Evolutionary conservation across 2,329 filamentous ascomycete species (phyloP), one percentile per base, ranked within the genome.

Genomic region (Thermothelomyces thermophilus): DNA sequence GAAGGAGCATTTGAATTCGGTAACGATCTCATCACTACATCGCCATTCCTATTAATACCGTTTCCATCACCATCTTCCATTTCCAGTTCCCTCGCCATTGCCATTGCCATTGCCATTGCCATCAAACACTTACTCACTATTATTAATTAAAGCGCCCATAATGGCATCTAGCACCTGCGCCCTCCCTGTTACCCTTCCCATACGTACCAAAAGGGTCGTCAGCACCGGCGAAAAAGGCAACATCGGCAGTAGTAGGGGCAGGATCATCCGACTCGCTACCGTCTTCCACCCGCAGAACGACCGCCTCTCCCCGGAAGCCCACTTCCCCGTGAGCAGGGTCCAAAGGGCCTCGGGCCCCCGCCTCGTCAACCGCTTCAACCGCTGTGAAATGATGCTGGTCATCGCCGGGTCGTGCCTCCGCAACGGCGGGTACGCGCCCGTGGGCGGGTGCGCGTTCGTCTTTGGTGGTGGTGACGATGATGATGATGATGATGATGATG

Each of bases 321-420:
- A 66, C 47, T 67, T 66, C 42, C 63, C 64, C 2, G 53, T 65
- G 11, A 31, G 30, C 30, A 10, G 14, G 30, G 9, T 2, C 14
- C 30, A 3, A 31, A 62, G 60, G 16, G 57, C 58, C 3, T 48
- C 50, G 16, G 59, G 60, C 33, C 63, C 64, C 17, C 64, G 66
- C 39, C 64, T 66, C 52, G 59, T 70, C 47, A 66, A 67, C 56
- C 62, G 58, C 20, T 64, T 62, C 48, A 56, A 70, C 48, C 58
- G 59, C 35, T 59, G 58, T 22, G 62, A 70, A 56, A 65, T 71
- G 14, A 64, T 73, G 7, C 62, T 73, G 22, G 70, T 68, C 49
- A 63, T 69, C 9, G 68, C 71, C 49, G 70, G 70, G 9, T 66
- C 67, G 5, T 73, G 70, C 52, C 48, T 68, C 24, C 61, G 68